phyloP scores from a whole-genome alignment of 805 yeast genomes.

The Zygoascus tannicola region DNA sequence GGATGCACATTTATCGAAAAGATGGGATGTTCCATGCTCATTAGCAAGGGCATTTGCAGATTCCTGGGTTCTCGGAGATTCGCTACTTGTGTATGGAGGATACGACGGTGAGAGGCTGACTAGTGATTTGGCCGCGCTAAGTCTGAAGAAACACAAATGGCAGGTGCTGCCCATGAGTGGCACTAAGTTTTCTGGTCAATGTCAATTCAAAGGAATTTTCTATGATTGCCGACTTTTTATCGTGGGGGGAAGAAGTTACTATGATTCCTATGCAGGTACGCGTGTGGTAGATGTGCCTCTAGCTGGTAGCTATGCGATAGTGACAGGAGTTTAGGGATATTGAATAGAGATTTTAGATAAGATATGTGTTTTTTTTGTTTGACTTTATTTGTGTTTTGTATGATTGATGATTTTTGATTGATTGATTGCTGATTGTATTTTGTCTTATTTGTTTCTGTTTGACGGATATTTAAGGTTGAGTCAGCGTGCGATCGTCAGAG shows the following conservation, averaged over 20 bases:
- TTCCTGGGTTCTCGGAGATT: constrained; percentile 10
- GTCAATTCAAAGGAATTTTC: constrained; percentile 13
- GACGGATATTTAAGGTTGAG: no score
- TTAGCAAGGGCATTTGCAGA: constrained; percentile 15
- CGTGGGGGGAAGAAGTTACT: constrained; percentile 17
- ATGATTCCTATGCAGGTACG: constrained; percentile 11
- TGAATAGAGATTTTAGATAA: no score
- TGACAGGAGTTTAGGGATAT: neutral
- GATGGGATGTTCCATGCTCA: neutral
- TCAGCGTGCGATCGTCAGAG: no score
- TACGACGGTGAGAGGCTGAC: constrained; percentile 16
- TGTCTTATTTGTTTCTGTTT: no score
- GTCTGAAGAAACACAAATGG: constrained; percentile 14
- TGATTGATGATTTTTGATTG: no score
- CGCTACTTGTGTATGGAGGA: constrained; percentile 18
- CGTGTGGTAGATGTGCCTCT: constrained; percentile 16
- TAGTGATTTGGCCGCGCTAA: constrained; percentile 11
- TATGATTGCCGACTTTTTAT: constrained; percentile 17
- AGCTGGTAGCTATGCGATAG: neutral
- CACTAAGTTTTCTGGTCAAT: constrained; percentile 15
- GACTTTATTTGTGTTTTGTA: no score
- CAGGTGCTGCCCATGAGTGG: constrained; percentile 15
- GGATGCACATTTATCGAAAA: neutral
- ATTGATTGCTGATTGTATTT: no score
- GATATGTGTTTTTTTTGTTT: no score